Percentiles rank a stretch among this genome's conserved stretches.
Evolutionary conservation across 345 rosid species (phyloP).

Genomic region (Eucalyptus grandis): DNA sequence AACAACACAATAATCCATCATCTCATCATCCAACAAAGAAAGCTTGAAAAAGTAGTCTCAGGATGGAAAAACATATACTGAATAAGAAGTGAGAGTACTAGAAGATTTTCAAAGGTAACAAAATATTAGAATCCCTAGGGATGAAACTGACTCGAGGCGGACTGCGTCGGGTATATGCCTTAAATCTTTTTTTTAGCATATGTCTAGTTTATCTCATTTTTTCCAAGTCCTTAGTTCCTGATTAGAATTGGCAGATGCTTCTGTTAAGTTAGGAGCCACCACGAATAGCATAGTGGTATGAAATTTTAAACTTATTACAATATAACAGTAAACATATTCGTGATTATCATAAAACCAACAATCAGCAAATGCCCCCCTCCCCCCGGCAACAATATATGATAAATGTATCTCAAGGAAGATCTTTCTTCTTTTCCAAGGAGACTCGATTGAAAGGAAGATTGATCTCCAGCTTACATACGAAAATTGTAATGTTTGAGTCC

Average conservation of each 20-base stretch:
- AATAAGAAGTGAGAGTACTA: neutral
- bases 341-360: neutral
- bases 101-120: neutral
- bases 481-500: neutral
- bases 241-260: neutral
- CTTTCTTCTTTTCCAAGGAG: neutral
- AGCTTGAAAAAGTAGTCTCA: neutral
- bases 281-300: neutral
- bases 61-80: neutral
- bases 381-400: neutral
- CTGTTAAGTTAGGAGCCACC: neutral
- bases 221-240: neutral
- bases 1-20: neutral
- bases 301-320: neutral
- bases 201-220: neutral
- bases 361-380: neutral
- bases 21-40: neutral
- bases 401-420: neutral
- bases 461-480: neutral
- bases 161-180: neutral
- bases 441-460: neutral
- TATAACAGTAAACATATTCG: neutral
- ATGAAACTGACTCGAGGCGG: neutral
- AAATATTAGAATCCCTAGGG: no score
- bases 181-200: neutral